These are phyloP conservation scores for Candida adriatica DNA, from an alignment of 805 yeast genomes.

Conservation along the genomic window DNA sequence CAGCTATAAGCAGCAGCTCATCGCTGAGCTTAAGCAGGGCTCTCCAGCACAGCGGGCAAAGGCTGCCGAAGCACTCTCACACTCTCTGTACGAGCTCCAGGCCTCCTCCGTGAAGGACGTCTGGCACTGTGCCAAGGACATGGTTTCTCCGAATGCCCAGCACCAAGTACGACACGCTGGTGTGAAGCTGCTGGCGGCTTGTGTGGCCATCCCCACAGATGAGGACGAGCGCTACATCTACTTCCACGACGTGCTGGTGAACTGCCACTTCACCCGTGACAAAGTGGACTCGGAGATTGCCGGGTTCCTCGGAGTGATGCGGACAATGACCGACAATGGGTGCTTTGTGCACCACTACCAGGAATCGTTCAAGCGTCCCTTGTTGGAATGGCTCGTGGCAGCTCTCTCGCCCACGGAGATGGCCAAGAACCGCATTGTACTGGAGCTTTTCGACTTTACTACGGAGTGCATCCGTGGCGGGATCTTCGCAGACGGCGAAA, in stretches of 20 bases:
- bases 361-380: conserved; percentile 34
- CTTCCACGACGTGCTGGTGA: conserved; percentile 49
- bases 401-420: conserved; percentile 29
- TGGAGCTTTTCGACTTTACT: conserved; percentile 30
- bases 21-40: conserved; percentile 33
- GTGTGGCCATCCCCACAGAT: conserved; percentile 44
- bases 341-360: conserved; percentile 45
- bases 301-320: conserved; percentile 40
- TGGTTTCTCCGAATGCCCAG: conserved; percentile 30
- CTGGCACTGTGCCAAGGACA: conserved; percentile 63
- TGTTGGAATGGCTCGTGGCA: conserved; percentile 29
- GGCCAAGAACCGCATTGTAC: conserved; percentile 14
- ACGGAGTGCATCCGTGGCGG: conserved; percentile 41
- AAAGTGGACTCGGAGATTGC: conserved; percentile 44
- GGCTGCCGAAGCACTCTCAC: conserved; percentile 45
- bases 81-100: conserved; percentile 43
- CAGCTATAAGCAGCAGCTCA: conserved; percentile 31
- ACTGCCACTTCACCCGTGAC: conserved; percentile 29
- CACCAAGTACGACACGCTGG: conserved; percentile 42
- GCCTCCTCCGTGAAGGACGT: conserved; percentile 61
- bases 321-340: conserved; percentile 44
- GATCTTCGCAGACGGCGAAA: conserved; percentile 23
- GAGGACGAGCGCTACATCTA: conserved; percentile 45
- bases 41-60: conserved; percentile 34
- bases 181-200: conserved; percentile 43